phyloP scores from a whole-genome alignment of 1,284 basidiomycete genomes.

The Kwoniella shivajii region DNA sequence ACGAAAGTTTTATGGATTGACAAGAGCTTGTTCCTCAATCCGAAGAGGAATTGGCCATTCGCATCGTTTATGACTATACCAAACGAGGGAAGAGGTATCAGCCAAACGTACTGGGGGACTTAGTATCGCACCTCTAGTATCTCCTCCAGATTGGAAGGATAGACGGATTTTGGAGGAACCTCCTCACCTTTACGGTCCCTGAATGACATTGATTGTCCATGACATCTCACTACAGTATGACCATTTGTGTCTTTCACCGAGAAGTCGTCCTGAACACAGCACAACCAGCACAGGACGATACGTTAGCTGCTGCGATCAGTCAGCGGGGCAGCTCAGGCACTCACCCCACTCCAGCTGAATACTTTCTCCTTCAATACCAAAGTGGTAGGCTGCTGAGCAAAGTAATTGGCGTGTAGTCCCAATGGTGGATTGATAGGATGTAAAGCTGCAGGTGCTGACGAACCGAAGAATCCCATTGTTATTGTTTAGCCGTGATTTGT shows the following conservation, averaged over 20 bases:
- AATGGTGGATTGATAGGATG: constrained; percentile 44
- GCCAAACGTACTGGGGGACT: too few relatives aligned
- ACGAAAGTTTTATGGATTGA: constrained; percentile 37
- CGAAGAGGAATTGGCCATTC: constrained; percentile 40
- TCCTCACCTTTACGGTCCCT: constrained; percentile 47
- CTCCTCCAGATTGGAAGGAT: neutral
- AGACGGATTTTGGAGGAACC: neutral
- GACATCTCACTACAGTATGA: constrained; percentile 34
- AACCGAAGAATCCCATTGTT: constrained; percentile 40
- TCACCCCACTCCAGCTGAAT: constrained; percentile 46
- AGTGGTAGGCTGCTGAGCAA: constrained; percentile 35
- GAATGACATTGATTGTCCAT: constrained; percentile 41
- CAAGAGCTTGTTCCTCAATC: constrained; percentile 42
- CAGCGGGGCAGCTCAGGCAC: constrained; percentile 1
- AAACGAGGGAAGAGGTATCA: neutral
- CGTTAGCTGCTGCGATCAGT: neutral
- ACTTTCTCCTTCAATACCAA: constrained; percentile 49
- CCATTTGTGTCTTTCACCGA: constrained; percentile 46
- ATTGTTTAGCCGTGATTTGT: too few relatives aligned
- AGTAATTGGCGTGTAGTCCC: constrained; percentile 38
- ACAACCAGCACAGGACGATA: too few relatives aligned
- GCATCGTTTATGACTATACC: constrained; percentile 44
- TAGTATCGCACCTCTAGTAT: too few relatives aligned
- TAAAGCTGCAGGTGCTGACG: constrained; percentile 27
- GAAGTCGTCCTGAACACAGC: constrained; percentile 47